A percentile compares a stretch with the other conserved stretches of the same genome.
phyloP scores from a whole-genome alignment of 192 early-diverging fungal species.

The Mortierella hygrophila region DNA sequence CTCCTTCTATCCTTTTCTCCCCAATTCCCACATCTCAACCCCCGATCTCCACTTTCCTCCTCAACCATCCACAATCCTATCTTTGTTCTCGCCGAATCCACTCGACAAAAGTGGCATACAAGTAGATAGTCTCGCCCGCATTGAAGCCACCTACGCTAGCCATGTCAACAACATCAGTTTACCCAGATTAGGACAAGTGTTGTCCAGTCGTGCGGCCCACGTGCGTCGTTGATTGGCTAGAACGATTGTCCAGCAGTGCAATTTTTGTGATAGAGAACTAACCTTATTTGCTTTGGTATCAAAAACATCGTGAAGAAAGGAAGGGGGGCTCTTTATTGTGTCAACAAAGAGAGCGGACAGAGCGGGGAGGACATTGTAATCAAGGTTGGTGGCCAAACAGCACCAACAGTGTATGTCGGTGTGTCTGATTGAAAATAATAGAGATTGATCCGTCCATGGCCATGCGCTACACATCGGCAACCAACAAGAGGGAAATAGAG shows the following conservation, averaged over 20 bases:
- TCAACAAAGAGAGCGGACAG: neutral
- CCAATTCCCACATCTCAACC: too few relatives aligned
- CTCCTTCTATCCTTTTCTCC: too few relatives aligned
- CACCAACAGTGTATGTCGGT: too few relatives aligned
- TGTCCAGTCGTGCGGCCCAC: conserved; percentile 26
- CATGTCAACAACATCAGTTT: neutral
- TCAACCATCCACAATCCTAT: too few relatives aligned
- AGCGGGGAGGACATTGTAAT: neutral
- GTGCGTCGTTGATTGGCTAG: conserved; percentile 33
- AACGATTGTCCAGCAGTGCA: conserved; percentile 3
- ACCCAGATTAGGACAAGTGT: conserved; percentile 16
- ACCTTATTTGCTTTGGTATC: neutral
- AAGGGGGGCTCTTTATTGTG: neutral
- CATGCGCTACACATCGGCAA: neutral
- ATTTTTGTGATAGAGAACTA: neutral
- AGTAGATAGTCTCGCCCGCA: too few relatives aligned
- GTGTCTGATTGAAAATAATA: too few relatives aligned
- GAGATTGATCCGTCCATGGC: too few relatives aligned
- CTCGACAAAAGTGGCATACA: too few relatives aligned
- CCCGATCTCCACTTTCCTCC: too few relatives aligned
- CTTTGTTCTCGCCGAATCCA: too few relatives aligned
- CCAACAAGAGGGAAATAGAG: neutral
- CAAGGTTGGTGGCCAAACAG: neutral
- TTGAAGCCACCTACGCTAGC: too few relatives aligned
- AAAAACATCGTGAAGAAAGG: too few relatives aligned